Base-by-base conservation (phyloP, 2,329 filamentous ascomycete species). In the Magnaporthiopsis incrustans region DNA sequence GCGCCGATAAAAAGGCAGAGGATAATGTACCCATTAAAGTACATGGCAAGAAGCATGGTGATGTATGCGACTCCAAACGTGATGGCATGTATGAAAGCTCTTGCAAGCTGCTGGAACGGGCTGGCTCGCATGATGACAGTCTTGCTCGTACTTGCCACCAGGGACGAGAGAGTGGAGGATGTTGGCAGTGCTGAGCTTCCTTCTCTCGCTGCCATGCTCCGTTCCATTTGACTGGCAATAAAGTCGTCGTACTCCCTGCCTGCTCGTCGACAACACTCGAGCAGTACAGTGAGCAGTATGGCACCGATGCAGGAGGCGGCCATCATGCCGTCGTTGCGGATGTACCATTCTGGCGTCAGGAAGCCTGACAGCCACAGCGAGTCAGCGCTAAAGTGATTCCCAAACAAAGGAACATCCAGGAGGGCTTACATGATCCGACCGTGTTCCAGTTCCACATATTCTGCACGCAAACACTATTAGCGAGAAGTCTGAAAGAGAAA, bases 371-470 rank as follows among this genome's bases (percentile, higher is more conserved):
- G 33, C 30, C 15, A 4, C 25, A 59, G 25, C 14, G 10, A n/a
- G 25, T n/a, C 25, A 57, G 53, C 22, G 8, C 10, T n/a, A 18
- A 57, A 57, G 18, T n/a, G 18, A n/a, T 1, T 57, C 22, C 7
- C n/a, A 57, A 25, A 57, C 22, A 25, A 18, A 25, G 11, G 11
- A 14, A 25, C 0, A 35, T 8, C 5, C 38, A 25, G 1, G 59
- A 12, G 18, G 18, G 35, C 59, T 44, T 4, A 61, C 59, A 61
- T 4, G 59, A n/a, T 15, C 59, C 59, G 15, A 61, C 33, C 33
- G 59, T 61, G 59, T 61, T 61, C 59, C 59, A 61, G 25, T 61
- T 61, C 32, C 30, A 61, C 35, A 61, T 27, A n/a, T 44, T 61
- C 59, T 61, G 25, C 7, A 26, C 18, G 7, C 18, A 4, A 22